Conservation (phyloP, 306 rosid genomes). For the Prunus armeniaca region DNA sequence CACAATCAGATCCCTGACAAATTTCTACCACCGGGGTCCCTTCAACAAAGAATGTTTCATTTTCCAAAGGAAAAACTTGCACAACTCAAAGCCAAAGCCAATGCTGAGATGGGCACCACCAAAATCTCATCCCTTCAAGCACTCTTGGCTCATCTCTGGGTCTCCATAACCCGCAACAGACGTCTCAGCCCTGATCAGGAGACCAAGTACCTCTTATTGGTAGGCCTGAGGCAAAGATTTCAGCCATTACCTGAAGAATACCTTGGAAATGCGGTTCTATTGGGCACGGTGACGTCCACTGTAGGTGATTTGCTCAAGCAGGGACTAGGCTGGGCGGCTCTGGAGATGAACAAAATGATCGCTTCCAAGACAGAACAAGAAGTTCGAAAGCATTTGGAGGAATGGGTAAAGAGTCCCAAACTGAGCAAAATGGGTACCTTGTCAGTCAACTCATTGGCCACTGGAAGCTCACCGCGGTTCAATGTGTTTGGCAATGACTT, state of each 20-base stretch:
- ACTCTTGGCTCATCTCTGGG: slow-evolving; percentile 38
- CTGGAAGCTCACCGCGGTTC: slow-evolving; percentile 39
- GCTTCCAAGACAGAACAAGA: slow-evolving; percentile 14
- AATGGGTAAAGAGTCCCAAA: slow-evolving; percentile 27
- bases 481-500: slow-evolving; percentile 42
- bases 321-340: slow-evolving; percentile 33
- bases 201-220: accelerated
- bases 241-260: slow-evolving; percentile 24
- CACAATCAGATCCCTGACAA: background rate
- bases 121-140: slow-evolving; percentile 53
- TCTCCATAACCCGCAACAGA: slow-evolving; percentile 10
- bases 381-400: slow-evolving; percentile 1
- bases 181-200: slow-evolving; percentile 5
- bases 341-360: slow-evolving; percentile 36
- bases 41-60: slow-evolving; percentile 20
- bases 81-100: slow-evolving; percentile 37
- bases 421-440: background rate
- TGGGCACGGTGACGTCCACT: background rate
- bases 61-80: slow-evolving; percentile 28
- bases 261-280: slow-evolving; percentile 19
- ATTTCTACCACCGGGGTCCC: background rate
- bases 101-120: slow-evolving; percentile 6
- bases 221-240: slow-evolving; percentile 22
- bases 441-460: background rate
- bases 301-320: slow-evolving; percentile 26